Percentiles rank a stretch among this genome's conserved stretches.
Conservation (phyloP, 2,329 filamentous ascomycete species). For the Cryphonectria naterciae region DNA sequence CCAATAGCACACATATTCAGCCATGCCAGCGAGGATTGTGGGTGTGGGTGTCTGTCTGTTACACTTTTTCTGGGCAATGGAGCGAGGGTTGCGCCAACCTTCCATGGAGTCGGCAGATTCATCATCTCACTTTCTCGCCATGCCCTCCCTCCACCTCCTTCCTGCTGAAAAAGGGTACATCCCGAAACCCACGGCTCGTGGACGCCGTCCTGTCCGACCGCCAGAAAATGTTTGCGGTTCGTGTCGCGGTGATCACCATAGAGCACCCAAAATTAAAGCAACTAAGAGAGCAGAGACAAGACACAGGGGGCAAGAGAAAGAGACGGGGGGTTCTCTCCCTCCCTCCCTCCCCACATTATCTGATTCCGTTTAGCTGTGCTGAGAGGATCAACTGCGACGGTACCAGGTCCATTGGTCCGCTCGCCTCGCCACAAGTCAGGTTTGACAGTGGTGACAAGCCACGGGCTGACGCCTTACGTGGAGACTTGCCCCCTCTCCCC, state of each 20-base stretch:
- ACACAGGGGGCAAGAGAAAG: neutral
- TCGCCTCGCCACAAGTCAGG: constrained; percentile 11
- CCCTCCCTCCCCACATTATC: constrained; percentile 9
- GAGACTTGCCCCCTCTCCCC: neutral
- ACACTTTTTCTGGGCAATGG: constrained; percentile 15
- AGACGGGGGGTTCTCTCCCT: too few species aligned
- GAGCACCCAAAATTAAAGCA: neutral
- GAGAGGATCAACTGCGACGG: constrained; percentile 6
- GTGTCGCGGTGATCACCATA: constrained; percentile 17
- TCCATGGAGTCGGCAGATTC: neutral
- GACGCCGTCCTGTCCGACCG: constrained; percentile 3
- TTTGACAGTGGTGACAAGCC: constrained; percentile 8
- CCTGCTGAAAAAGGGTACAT: neutral
- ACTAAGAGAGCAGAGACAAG: neutral
- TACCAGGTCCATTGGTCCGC: constrained; percentile 5
- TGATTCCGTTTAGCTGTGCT: constrained; percentile 11
- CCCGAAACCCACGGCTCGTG: constrained; percentile 8
- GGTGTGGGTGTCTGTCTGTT: constrained; percentile 2
- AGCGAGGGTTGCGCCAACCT: constrained; percentile 11
- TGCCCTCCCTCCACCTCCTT: neutral
- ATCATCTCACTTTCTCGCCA: neutral
- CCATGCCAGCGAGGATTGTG: constrained; percentile 13
- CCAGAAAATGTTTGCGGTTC: constrained; percentile 12
- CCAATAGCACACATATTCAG: constrained; percentile 10
- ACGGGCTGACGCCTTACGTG: constrained; percentile 3